Percentiles rank a stretch among this genome's conserved stretches.
Evolutionary conservation across 305 asterid genomes (phyloP).

Genomic region (Caryopteris hybrid): DNA sequence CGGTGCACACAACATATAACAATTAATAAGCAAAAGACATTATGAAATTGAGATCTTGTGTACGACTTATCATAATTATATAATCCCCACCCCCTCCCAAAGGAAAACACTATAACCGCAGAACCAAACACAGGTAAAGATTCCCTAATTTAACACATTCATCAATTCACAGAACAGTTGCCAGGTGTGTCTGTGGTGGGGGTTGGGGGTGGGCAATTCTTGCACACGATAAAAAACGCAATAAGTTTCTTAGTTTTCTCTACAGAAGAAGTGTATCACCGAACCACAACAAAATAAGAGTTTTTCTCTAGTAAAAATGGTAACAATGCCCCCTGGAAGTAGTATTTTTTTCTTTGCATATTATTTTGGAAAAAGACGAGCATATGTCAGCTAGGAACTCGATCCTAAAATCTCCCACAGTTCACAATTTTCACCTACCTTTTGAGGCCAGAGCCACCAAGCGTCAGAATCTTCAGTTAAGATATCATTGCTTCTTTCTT

Average conservation of each 20-base stretch:
- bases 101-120: too few relatives aligned
- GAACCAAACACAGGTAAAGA: too few relatives aligned
- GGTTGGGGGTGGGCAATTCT: too few relatives aligned
- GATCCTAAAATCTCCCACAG: not conserved
- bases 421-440: not conserved
- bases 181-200: too few relatives aligned
- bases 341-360: too few relatives aligned
- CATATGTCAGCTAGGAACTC: not conserved
- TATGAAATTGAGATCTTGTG: too few relatives aligned
- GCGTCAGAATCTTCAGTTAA: not conserved
- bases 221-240: not conserved
- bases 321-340: not conserved
- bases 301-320: not conserved
- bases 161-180: too few relatives aligned
- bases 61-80: too few relatives aligned
- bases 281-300: not conserved
- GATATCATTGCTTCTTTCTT: slow-evolving; percentile 37
- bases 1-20: too few relatives aligned
- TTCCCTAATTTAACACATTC: too few relatives aligned
- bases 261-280: not conserved
- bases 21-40: too few relatives aligned
- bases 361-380: not conserved
- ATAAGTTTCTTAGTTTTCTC: not conserved
- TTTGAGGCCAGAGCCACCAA: not conserved
- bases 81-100: too few relatives aligned